Evolutionary conservation across 306 rosid genomes (phyloP).

Genomic region (Quercus robur): DNA sequence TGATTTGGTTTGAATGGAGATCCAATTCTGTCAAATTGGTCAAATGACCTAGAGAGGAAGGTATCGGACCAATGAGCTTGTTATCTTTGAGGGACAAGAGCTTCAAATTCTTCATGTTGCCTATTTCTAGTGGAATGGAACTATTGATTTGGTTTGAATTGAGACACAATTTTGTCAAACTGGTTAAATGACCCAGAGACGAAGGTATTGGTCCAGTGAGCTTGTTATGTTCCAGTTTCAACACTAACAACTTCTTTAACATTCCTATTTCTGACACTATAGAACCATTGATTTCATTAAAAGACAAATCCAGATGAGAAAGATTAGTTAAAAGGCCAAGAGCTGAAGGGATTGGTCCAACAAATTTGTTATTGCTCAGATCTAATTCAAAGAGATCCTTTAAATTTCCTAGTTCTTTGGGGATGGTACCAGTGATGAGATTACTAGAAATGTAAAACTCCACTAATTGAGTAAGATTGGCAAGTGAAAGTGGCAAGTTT

Average conservation of each 20-base stretch:
- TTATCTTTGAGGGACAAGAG: no score
- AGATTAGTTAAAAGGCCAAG: neutral
- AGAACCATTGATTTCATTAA: neutral
- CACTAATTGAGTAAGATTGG: neutral
- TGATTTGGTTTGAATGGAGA: neutral
- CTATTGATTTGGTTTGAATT: neutral
- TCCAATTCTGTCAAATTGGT: neutral
- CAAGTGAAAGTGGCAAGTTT: neutral
- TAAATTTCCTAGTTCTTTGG: neutral
- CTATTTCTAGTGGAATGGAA: neutral
- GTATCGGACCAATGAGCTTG: no score
- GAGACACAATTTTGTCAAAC: neutral
- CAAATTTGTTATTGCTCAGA: neutral
- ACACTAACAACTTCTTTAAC: no score
- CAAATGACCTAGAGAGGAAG: no score
- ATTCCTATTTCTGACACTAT: neutral
- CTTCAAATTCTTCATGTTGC: neutral
- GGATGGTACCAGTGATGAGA: neutral
- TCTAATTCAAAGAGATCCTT: neutral
- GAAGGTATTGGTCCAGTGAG: no score
- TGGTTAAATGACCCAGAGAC: neutral
- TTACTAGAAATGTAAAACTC: neutral
- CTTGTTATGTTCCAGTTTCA: no score
- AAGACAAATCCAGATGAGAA: accelerated
- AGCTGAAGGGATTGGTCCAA: neutral